These are phyloP conservation scores for Furcasterigmium sp. DNA, from an alignment of 2,329 filamentous ascomycete species.

Conservation along the genomic window DNA sequence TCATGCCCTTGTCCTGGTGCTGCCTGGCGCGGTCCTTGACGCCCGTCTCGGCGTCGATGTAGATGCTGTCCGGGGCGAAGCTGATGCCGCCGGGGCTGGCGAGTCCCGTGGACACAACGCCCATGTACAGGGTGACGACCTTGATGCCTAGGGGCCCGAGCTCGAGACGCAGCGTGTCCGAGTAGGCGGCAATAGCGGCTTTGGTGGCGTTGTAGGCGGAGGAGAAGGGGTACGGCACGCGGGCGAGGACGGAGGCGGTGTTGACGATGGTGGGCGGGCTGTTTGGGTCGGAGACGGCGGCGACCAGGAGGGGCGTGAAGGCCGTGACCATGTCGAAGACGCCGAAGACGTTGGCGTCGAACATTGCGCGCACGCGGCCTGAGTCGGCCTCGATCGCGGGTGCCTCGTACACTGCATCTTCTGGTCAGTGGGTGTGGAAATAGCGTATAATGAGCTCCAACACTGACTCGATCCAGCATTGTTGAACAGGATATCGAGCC, in stretches of 20 bases:
- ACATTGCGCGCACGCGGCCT: slow-evolving; percentile 17
- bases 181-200: slow-evolving; percentile 32
- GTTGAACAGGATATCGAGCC: slow-evolving; percentile 37
- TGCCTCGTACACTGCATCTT: slow-evolving; percentile 12
- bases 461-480: slow-evolving; percentile 29
- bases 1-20: background rate
- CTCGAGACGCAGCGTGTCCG: slow-evolving; percentile 27
- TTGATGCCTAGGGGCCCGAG: slow-evolving; percentile 29
- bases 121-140: slow-evolving; percentile 27
- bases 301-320: slow-evolving; percentile 30
- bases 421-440: background rate
- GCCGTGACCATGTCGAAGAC: slow-evolving; percentile 30
- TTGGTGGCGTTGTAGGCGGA: slow-evolving; percentile 37
- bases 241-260: slow-evolving; percentile 29
- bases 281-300: slow-evolving; percentile 17
- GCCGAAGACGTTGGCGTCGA: slow-evolving; percentile 32
- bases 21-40: background rate
- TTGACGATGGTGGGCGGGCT: slow-evolving; percentile 23
- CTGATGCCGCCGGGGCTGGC: background rate
- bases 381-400: slow-evolving; percentile 16
- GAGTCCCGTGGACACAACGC: slow-evolving; percentile 5
- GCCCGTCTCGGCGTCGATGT: slow-evolving; percentile 3
- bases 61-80: slow-evolving; percentile 4
- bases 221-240: slow-evolving; percentile 26
- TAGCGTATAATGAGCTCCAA: background rate